phyloP scores from a whole-genome alignment of 2,329 filamentous ascomycete genomes.

The Pestalotiopsis sp. region DNA sequence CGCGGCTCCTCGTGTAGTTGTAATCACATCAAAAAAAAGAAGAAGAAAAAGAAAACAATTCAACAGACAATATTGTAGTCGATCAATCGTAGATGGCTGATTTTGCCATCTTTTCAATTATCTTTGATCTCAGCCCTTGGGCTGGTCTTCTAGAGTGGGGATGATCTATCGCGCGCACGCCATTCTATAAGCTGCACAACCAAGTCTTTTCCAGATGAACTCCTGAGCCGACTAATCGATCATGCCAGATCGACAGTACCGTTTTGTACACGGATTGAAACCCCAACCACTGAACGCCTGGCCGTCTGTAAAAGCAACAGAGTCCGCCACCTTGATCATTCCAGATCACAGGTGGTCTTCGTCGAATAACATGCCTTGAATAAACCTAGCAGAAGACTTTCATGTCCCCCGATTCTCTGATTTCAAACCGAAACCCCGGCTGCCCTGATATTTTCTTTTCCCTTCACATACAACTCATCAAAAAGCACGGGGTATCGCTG shows the following conservation, averaged over 20 bases:
- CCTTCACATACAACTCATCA: constrained; percentile 11
- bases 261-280: constrained; percentile 8
- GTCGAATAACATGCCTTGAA: background rate
- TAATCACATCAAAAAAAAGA: too few relatives aligned
- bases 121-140: constrained; percentile 12
- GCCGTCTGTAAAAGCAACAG: background rate
- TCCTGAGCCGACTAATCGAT: constrained; percentile 10
- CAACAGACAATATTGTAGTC: background rate
- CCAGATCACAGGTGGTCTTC: background rate
- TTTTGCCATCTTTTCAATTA: constrained; percentile 10
- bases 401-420: constrained; percentile 10
- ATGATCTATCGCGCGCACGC: constrained; percentile 1
- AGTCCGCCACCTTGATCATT: background rate
- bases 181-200: background rate
- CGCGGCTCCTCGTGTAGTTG: too few relatives aligned
- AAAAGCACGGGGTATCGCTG: constrained; percentile 35
- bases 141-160: constrained; percentile 6
- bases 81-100: constrained; percentile 3
- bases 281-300: constrained; percentile 9
- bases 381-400: constrained; percentile 7
- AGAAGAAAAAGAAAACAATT: too few relatives aligned
- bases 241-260: background rate
- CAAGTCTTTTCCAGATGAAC: constrained; percentile 17
- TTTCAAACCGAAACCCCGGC: constrained; percentile 2
- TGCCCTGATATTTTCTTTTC: background rate